Percentiles rank a stretch among this genome's conserved stretches.
phyloP scores from a whole-genome alignment of 2,329 filamentous ascomycete species.

The Pseudomassariella vexata region DNA sequence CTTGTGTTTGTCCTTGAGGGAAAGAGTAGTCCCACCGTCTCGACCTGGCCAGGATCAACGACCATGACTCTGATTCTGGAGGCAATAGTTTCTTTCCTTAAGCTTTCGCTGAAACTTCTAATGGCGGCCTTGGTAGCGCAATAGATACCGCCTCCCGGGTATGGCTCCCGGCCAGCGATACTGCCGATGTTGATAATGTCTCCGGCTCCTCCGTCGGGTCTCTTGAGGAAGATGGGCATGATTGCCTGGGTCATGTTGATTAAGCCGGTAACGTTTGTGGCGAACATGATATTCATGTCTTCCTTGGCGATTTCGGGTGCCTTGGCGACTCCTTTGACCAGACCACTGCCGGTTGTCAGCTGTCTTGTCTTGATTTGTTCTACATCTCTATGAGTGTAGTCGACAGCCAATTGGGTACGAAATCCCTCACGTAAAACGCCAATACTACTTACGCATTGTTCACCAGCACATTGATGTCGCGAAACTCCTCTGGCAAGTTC shows the following conservation, averaged over 20 bases:
- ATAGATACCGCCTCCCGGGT: constrained; percentile 70
- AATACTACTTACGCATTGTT: constrained; percentile 78
- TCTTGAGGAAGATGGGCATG: constrained; percentile 73
- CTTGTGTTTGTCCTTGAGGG: background rate
- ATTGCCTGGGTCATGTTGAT: constrained; percentile 96
- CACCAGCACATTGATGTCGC: constrained; percentile 79
- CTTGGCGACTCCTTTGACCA: constrained; percentile 82
- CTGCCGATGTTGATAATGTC: constrained; percentile 91
- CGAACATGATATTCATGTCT: constrained; percentile 83
- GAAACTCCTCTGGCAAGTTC: constrained; percentile 73
- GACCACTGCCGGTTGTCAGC: constrained; percentile 49
- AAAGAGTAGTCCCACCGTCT: constrained; percentile 42
- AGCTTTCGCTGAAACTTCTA: constrained; percentile 63
- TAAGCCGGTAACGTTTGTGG: constrained; percentile 88
- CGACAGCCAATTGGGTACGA: too few relatives aligned
- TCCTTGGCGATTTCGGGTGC: constrained; percentile 76
- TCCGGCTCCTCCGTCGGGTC: constrained; percentile 68
- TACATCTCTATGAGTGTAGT: too few relatives aligned
- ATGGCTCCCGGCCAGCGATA: constrained; percentile 56
- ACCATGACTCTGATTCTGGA: constrained; percentile 66
- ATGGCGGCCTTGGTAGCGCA: constrained; percentile 75
- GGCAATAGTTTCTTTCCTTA: constrained; percentile 66
- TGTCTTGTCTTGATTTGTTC: background rate
- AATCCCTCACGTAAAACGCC: background rate
- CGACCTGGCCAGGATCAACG: constrained; percentile 73